phyloP scores from a whole-genome alignment of 2,329 filamentous ascomycete species.

The Aspergillus sp. region DNA sequence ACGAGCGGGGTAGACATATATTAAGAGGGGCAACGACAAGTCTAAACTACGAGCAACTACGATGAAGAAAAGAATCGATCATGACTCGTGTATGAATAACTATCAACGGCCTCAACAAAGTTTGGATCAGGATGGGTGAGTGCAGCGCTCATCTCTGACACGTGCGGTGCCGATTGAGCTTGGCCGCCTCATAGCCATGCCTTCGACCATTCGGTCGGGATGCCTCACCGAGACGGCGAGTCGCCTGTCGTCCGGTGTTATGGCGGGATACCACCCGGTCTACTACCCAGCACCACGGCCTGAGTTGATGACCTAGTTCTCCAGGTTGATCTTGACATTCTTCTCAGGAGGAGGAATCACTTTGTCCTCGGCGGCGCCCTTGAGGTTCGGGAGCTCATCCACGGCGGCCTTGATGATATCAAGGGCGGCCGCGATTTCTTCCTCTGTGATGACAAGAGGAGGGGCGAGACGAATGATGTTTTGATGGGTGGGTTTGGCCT shows the following conservation, averaged over 20 bases:
- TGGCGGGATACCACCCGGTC: background rate
- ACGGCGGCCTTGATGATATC: constrained; percentile 81
- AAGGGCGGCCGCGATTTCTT: constrained; percentile 78
- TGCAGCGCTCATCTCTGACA: constrained; percentile 32
- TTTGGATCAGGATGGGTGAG: background rate
- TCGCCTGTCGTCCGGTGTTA: background rate
- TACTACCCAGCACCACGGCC: constrained; percentile 1
- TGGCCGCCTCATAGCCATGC: background rate
- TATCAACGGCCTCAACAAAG: background rate
- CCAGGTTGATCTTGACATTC: constrained; percentile 63
- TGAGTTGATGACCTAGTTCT: constrained; percentile 50
- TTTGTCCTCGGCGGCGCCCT: constrained; percentile 60
- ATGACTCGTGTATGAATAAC: background rate
- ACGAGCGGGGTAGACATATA: background rate
- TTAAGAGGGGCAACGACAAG: background rate
- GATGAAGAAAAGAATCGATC: background rate
- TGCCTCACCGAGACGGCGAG: background rate
- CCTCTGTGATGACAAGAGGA: constrained; percentile 89
- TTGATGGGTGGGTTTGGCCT: constrained; percentile 98
- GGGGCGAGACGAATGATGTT: constrained; percentile 99
- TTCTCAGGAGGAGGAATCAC: constrained; percentile 65
- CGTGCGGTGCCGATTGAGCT: background rate
- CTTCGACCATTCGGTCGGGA: constrained; percentile 1
- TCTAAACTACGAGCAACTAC: background rate
- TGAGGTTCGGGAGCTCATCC: constrained; percentile 73